A percentile compares a stretch with the other conserved stretches of the same genome.
Conservation (phyloP, 345 rosid genomes). For the Acer negundo region DNA sequence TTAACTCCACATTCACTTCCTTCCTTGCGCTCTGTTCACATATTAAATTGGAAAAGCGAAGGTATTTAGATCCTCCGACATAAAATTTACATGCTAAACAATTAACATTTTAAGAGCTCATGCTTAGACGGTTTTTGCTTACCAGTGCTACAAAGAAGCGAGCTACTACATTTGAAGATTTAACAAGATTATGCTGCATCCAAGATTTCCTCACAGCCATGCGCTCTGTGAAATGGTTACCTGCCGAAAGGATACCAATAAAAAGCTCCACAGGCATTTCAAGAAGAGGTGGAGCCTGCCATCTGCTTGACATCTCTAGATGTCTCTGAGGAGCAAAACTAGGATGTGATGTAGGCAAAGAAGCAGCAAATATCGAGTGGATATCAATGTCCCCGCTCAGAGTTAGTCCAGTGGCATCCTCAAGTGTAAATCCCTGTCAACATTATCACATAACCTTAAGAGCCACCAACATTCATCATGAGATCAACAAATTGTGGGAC, state of each 20-base stretch:
- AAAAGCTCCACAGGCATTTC: conserved; percentile 68
- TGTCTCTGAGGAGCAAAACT: conserved; percentile 81
- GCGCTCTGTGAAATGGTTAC: conserved; percentile 91
- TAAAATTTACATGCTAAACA: neutral
- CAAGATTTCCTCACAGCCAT: conserved; percentile 97
- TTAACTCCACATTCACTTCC: conserved; percentile 84
- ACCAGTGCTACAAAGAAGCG: conserved; percentile 96
- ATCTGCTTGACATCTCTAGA: conserved; percentile 73
- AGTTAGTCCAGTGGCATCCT: conserved; percentile 94
- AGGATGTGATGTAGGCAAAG: conserved; percentile 85
- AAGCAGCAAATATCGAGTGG: conserved; percentile 75
- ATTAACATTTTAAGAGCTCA: neutral
- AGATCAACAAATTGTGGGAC: conserved; percentile 2
- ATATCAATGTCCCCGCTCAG: conserved; percentile 80
- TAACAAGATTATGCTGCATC: conserved; percentile 86
- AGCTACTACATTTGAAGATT: conserved; percentile 82
- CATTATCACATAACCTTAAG: conserved; percentile 25
- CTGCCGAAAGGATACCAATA: conserved; percentile 90
- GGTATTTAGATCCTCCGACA: conserved; percentile 9
- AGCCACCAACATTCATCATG: conserved; percentile 21
- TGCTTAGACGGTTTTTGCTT: conserved; percentile 25
- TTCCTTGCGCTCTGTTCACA: conserved; percentile 73
- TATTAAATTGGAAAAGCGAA: conserved; percentile 17
- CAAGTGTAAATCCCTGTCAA: conserved; percentile 83
- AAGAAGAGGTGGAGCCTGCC: conserved; percentile 79